These are phyloP conservation scores for Eutypa lata DNA, from an alignment of 2,329 filamentous ascomycete genomes.

Conservation along the genomic window DNA sequence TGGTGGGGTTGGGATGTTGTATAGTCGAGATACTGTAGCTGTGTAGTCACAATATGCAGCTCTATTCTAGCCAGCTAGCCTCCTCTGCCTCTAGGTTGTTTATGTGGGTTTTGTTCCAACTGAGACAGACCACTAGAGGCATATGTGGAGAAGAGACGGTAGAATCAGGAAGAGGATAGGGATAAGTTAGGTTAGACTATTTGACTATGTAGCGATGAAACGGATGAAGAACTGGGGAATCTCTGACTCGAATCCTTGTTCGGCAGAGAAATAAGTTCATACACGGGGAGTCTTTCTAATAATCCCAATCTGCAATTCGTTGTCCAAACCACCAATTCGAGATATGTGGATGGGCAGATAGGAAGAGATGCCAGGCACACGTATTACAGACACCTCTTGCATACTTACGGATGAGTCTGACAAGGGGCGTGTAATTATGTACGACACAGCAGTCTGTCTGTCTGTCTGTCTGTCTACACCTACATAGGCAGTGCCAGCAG, in stretches of 20 bases:
- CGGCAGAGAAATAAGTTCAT: conserved; percentile 16
- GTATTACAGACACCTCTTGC: conserved; percentile 1
- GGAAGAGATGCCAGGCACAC: conserved; percentile 3
- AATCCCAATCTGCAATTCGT: no score
- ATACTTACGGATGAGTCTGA: neutral
- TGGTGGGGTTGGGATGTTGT: conserved; percentile 14
- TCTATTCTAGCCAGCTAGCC: no score
- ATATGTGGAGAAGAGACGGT: no score
- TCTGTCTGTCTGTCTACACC: no score
- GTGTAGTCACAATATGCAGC: neutral
- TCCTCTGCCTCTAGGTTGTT: no score
- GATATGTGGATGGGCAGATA: no score
- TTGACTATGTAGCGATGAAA: conserved; percentile 9
- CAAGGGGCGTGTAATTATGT: neutral
- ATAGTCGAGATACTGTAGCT: no score
- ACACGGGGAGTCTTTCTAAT: no score
- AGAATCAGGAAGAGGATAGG: neutral
- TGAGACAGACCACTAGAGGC: neutral
- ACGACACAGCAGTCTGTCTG: no score
- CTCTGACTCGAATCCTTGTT: conserved; percentile 15
- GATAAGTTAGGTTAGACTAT: neutral
- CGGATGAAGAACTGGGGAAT: neutral
- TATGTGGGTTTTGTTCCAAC: neutral
- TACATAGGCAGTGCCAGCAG: no score
- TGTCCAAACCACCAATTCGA: no score